Percentiles rank a stretch among this genome's conserved stretches.
These are phyloP conservation scores for Malassezia sp. DNA, from an alignment of 1,284 basidiomycete genomes.

Conservation along the genomic window DNA sequence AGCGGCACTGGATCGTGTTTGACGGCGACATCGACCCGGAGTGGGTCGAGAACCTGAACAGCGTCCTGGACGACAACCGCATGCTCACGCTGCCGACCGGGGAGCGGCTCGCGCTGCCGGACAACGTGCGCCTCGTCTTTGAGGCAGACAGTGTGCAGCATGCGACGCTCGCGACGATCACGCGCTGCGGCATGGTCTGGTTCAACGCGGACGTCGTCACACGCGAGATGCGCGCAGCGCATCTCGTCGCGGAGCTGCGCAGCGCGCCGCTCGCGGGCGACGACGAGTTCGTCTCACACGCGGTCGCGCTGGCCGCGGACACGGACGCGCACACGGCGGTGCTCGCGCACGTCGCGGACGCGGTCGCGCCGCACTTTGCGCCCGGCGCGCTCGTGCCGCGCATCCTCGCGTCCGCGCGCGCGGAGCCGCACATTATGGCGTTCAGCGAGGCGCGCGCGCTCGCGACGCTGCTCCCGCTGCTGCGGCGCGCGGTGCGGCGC, in stretches of 20 bases:
- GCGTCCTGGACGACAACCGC: constrained; percentile 91
- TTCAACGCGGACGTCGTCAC: constrained; percentile 93
- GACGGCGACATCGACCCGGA: constrained; percentile 99
- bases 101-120: constrained; percentile 89
- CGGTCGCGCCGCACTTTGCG: constrained; percentile 53
- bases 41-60: constrained; percentile 99
- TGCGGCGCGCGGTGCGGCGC: constrained; percentile 91
- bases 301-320: constrained; percentile 52
- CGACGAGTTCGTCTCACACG: constrained; percentile 59
- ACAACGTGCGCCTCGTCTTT: constrained; percentile 98
- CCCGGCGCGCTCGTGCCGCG: constrained; percentile 62
- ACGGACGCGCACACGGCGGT: constrained; percentile 56
- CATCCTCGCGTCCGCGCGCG: constrained; percentile 67
- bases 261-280: constrained; percentile 73
- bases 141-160: constrained; percentile 97
- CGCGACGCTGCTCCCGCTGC: constrained; percentile 86
- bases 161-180: constrained; percentile 94
- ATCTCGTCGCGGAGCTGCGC: constrained; percentile 71
- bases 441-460: constrained; percentile 84
- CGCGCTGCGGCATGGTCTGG: constrained; percentile 99
- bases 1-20: constrained; percentile 98
- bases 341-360: constrained; percentile 57
- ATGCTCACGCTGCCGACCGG: constrained; percentile 92
- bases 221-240: constrained; percentile 76
- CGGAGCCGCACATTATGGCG: constrained; percentile 95